Evolutionary conservation across 2,329 filamentous ascomycete species (phyloP), one percentile per base, ranked within the genome.

Genomic region (Fusarium compactum): DNA sequence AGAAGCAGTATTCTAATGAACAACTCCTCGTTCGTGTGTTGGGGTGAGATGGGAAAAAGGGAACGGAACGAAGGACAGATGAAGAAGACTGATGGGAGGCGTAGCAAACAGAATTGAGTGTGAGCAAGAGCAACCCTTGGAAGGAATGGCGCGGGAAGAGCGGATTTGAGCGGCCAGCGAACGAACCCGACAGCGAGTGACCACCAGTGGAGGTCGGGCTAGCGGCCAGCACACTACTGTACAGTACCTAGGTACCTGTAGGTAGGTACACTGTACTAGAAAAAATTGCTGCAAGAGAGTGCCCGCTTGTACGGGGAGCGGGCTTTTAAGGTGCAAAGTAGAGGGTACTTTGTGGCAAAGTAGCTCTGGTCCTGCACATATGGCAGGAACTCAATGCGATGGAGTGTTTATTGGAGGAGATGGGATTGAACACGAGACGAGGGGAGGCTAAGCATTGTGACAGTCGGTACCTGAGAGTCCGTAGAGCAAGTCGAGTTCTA

Each of bases 41-140:
- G 55, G 44, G 63, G 55, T 55, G 62, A 66, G 55, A 62, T 40
- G 62, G 32, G 51, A 54, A 47, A 41, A 46, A 50, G 40, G 34
- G 50, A 53, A 53, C 46, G 59, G 70, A 63, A 69, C 59, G 55
- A 65, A 52, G 64, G 59, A 70, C 41, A 59, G 64, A 70, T 46
- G 51, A 59, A 53, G 62, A 65, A 59, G 45, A 69, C 57, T 56
- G 51, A 53, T 57, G 59, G 54, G 38, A 55, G 52, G 46, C 32
- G 43, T 44, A 56, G 25, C 58, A 52, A 12, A 38, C 34, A 38
- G 34, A 38, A 18, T 43, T 58, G 65, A 27, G 10, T 55, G 20
- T 40, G n/a, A 62, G 34, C 40, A 62, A 48, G 57, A 62, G 40
- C 59, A 52, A 52, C 38, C 50, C 34, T 40, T 53, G 38, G 44